A percentile compares a stretch with the other conserved stretches of the same genome.
phyloP scores from a whole-genome alignment of 1,139 yeast species.

The Insectozyma bohioensis region DNA sequence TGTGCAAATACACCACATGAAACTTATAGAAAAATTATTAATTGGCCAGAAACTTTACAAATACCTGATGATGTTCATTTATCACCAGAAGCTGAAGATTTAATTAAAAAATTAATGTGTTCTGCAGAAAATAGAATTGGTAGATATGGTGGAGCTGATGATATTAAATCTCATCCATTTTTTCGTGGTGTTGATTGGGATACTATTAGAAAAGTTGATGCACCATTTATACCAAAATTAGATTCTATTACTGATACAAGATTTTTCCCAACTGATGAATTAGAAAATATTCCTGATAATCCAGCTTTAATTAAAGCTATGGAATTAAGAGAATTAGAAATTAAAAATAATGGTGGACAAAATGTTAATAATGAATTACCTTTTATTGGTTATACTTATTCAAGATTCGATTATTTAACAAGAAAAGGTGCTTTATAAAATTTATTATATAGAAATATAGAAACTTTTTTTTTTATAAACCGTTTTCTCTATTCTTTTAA shows the following conservation, averaged over 20 bases:
- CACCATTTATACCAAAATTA: slow-evolving; percentile 75
- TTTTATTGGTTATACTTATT: slow-evolving; percentile 93
- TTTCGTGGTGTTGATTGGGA: slow-evolving; percentile 98
- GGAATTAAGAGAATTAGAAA: slow-evolving; percentile 50
- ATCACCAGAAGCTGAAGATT: slow-evolving; percentile 91
- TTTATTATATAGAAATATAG: too few species aligned
- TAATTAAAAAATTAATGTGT: slow-evolving; percentile 79
- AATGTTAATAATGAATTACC: slow-evolving; percentile 84
- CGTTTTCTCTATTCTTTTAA: too few species aligned
- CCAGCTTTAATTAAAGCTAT: slow-evolving; percentile 82
- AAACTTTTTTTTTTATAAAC: too few species aligned
- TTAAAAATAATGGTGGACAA: slow-evolving; percentile 31
- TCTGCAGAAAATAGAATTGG: slow-evolving; percentile 87
- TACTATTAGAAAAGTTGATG: slow-evolving; percentile 86
- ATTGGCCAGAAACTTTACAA: slow-evolving; percentile 90
- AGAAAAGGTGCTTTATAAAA: slow-evolving; percentile 72
- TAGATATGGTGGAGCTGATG: slow-evolving; percentile 90
- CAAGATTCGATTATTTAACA: slow-evolving; percentile 89
- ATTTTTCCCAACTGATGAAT: slow-evolving; percentile 96
- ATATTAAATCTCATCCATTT: slow-evolving; percentile 89
- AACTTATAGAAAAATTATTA: slow-evolving; percentile 89
- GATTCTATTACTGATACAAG: slow-evolving; percentile 89
- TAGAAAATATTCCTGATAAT: slow-evolving; percentile 91
- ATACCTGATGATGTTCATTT: slow-evolving; percentile 96
- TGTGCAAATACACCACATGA: slow-evolving; percentile 99